Evolutionary conservation across 2,329 filamentous ascomycete species (phyloP).

Genomic region (Neonectria sp.): DNA sequence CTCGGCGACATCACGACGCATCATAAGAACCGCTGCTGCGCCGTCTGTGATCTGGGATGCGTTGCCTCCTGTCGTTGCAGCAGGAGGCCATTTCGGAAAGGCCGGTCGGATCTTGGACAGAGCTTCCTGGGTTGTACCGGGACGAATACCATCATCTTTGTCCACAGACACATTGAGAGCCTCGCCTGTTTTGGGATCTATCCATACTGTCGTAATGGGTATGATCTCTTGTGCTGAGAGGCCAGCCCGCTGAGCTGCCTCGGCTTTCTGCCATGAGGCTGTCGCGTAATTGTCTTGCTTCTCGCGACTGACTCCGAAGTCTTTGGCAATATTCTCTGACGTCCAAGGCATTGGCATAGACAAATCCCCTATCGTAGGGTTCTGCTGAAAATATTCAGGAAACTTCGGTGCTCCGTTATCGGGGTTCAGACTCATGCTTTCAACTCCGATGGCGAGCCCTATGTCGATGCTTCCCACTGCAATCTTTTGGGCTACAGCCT

Average conservation of each 20-base stretch:
- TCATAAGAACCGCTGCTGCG: constrained; percentile 77
- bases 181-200: constrained; percentile 12
- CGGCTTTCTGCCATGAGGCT: constrained; percentile 77
- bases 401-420: too few species aligned
- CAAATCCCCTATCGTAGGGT: too few species aligned
- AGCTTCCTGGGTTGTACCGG: constrained; percentile 78
- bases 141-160: constrained; percentile 78
- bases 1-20: constrained; percentile 69
- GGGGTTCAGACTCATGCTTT: too few species aligned
- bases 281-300: constrained; percentile 77
- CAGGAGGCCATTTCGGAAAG: constrained; percentile 77
- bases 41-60: constrained; percentile 82
- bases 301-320: constrained; percentile 79
- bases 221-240: constrained; percentile 78
- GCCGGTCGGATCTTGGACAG: constrained; percentile 79
- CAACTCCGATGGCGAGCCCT: too few species aligned
- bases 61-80: constrained; percentile 78
- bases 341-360: constrained; percentile 79
- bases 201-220: constrained; percentile 5
- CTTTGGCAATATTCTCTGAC: constrained; percentile 80
- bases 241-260: constrained; percentile 80
- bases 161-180: not conserved
- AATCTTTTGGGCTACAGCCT: too few species aligned
- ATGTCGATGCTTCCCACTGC: too few species aligned
- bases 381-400: too few species aligned